Evolutionary conservation across 2,329 filamentous ascomycete species (phyloP).

Genomic region (Cryphonectria naterciae): DNA sequence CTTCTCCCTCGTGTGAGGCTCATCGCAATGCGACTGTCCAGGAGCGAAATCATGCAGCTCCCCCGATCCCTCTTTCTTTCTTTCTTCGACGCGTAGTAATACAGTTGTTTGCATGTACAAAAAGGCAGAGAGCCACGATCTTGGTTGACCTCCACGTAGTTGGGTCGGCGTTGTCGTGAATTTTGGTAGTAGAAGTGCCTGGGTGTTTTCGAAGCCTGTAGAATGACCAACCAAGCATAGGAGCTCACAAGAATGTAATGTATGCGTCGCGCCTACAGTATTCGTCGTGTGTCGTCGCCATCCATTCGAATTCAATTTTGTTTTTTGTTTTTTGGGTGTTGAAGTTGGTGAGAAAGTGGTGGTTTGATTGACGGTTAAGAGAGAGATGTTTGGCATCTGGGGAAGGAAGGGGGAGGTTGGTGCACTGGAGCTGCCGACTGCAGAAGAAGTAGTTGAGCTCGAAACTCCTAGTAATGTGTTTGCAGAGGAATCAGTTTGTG

Average conservation of each 20-base stretch:
- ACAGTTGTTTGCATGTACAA: not conserved
- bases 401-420: too few species aligned
- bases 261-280: not conserved
- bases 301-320: not conserved
- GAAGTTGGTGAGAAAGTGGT: too few species aligned
- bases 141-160: not conserved
- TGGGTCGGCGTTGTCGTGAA: not conserved
- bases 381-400: too few species aligned
- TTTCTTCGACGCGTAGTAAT: not conserved
- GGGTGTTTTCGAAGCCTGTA: not conserved
- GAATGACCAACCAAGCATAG: not conserved
- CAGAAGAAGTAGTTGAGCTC: too few species aligned
- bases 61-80: not conserved
- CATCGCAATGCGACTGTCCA: not conserved
- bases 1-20: not conserved
- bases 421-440: too few species aligned
- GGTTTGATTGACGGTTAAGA: too few species aligned
- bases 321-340: too few species aligned
- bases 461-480: too few species aligned
- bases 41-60: not conserved
- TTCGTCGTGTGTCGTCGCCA: not conserved
- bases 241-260: not conserved
- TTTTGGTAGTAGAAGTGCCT: not conserved
- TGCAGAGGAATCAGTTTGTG: too few species aligned
- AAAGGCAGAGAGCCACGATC: not conserved